Evolutionary conservation across 345 rosid species (phyloP).

Genomic region (Camelina laxa): DNA sequence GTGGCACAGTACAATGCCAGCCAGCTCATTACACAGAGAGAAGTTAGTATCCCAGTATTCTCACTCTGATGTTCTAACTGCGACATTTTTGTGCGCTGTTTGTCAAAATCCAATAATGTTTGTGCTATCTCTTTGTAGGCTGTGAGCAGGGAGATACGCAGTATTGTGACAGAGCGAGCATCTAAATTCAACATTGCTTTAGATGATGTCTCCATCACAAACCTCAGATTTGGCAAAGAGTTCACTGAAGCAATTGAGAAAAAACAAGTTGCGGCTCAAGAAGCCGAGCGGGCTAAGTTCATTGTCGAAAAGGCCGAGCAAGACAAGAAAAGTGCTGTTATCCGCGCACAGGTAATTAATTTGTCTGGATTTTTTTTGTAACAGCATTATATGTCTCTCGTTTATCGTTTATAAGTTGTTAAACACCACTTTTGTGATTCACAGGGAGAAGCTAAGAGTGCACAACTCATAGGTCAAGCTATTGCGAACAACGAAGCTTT

Average conservation of each 20-base stretch:
- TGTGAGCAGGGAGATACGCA: conserved; percentile 70
- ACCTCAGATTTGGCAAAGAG: conserved; percentile 76
- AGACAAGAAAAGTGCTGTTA: conserved; percentile 85
- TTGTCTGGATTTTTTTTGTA: background rate
- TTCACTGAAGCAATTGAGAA: conserved; percentile 89
- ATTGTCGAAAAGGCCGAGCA: conserved; percentile 88
- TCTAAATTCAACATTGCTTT: conserved; percentile 61
- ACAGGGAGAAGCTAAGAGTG: conserved; percentile 88
- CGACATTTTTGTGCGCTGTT: background rate
- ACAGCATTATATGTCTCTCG: background rate
- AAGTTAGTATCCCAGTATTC: conserved; percentile 33
- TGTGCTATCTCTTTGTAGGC: background rate
- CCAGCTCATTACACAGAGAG: conserved; percentile 87
- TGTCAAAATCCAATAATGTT: background rate
- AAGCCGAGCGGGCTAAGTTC: conserved; percentile 86
- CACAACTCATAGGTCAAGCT: conserved; percentile 81
- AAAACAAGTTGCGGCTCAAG: conserved; percentile 87
- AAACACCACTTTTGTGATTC: conserved; percentile 10
- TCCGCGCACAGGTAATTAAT: conserved; percentile 72
- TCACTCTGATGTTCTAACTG: background rate
- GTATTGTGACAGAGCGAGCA: conserved; percentile 74
- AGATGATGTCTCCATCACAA: conserved; percentile 76
- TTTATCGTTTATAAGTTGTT: background rate
- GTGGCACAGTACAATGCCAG: conserved; percentile 95
- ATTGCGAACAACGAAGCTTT: conserved; percentile 85